Percentiles rank a stretch among this genome's conserved stretches.
Evolutionary conservation across 768 basidiomycete genomes (phyloP).

Genomic region (Lactarius indigo): DNA sequence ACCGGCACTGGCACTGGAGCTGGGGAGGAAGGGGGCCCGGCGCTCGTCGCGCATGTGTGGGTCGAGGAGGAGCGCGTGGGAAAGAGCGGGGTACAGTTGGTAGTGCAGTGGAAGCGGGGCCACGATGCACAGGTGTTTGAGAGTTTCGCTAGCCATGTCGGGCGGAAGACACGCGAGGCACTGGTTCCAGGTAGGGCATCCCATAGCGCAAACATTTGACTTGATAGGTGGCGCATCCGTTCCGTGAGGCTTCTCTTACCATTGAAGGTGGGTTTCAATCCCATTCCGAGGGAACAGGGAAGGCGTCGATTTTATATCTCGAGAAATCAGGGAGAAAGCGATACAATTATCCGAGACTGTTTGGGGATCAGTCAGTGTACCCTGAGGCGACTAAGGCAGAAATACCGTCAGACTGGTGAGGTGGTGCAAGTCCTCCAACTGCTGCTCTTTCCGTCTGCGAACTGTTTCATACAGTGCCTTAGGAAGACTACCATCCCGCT

Average conservation of each 20-base stretch:
- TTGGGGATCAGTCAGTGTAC: too few relatives aligned
- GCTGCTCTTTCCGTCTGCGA: too few relatives aligned
- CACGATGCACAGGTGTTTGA: slow-evolving; percentile 56
- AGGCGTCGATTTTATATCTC: background rate
- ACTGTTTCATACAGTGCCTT: too few relatives aligned
- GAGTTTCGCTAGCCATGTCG: slow-evolving; percentile 64
- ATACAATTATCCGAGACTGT: too few relatives aligned
- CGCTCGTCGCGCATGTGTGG: slow-evolving; percentile 30
- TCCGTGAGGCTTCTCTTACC: background rate
- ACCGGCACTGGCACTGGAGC: background rate
- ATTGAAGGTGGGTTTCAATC: background rate
- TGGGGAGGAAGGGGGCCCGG: background rate
- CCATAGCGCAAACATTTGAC: background rate
- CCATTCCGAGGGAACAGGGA: background rate
- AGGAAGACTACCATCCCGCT: too few relatives aligned
- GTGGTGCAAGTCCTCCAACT: too few relatives aligned
- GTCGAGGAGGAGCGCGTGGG: slow-evolving; percentile 16
- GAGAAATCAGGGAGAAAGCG: too few relatives aligned
- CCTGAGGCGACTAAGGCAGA: too few relatives aligned
- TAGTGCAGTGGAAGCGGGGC: slow-evolving; percentile 64
- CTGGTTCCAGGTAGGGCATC: background rate
- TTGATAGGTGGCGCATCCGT: background rate
- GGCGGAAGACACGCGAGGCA: slow-evolving; percentile 41
- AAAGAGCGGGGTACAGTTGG: slow-evolving; percentile 30
- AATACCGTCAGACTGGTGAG: too few relatives aligned